Base-by-base conservation (phyloP, 2,329 filamentous ascomycete species). In the Colletotrichum kahawae region DNA sequence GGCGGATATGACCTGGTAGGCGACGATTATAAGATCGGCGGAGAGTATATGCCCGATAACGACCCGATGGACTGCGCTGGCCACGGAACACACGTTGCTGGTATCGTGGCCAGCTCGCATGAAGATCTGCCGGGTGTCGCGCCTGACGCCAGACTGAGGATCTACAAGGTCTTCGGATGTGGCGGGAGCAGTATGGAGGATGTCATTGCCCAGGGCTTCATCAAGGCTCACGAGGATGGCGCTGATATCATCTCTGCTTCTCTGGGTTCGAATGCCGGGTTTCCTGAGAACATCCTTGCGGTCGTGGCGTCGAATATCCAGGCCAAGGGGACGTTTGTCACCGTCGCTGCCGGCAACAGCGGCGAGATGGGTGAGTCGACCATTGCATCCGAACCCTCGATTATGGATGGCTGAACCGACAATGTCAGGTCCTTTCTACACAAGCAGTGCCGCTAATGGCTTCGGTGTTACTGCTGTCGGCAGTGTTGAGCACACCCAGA, bases 41-140 rank as follows among this genome's bases (percentile, higher is more conserved):
- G 78, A 1, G 64, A 74, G 24, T 79, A 78, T n/a, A 51, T 71
- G 3, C 86, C 86, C 0, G 85, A 86, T 48, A 67, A 78, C 1
- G 85, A 88, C 67, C 87, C 87, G 13, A 82, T 81, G 34, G 82
- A 85, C 67, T 82, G 82, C 69, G 83, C 82, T 48, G 78, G 78
- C 2, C 78, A 65, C 0, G 63, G 63, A 0, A 65, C 63, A 7
- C 63, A 65, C 5, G 63, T 65, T 4, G 63, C 63, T 59, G 71
- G 74, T 21, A 74, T 69, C 38, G 66, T 74, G 1, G 56, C 59
- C 6, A 67, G 71, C 56, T 29, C 85, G 72, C 78, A 78, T 0
- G 80, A 82, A 36, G 81, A 83, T n/a, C 83, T 86, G 71, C 82
- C 82, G 38, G 86, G 85, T 43, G 85, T 84, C 24, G 85, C 85